phyloP scores from a whole-genome alignment of 306 rosid species.

The Begonia peltatifolia region DNA sequence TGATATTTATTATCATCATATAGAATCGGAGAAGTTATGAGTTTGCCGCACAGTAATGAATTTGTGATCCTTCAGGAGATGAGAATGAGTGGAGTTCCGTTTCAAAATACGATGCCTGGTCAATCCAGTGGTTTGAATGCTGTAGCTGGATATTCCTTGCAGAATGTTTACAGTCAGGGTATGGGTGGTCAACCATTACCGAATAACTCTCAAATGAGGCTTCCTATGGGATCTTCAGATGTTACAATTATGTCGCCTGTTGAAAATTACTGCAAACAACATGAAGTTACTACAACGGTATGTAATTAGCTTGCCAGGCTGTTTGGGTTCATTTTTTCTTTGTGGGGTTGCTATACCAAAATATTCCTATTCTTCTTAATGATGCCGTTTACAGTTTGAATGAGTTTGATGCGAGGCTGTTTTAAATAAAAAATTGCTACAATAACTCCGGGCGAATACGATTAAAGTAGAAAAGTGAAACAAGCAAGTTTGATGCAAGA shows the following conservation, averaged over 20 bases:
- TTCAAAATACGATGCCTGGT: constrained; percentile 39
- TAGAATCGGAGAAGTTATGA: not conserved
- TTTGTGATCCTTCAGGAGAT: constrained; percentile 40
- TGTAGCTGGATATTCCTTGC: constrained; percentile 43
- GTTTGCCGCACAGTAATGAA: constrained; percentile 3
- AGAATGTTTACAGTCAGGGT: constrained; percentile 39
- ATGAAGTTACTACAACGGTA: constrained; percentile 90
- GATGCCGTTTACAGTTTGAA: too few relatives aligned
- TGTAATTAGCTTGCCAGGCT: constrained; percentile 16
- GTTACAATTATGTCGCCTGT: constrained; percentile 55
- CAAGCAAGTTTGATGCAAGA: too few relatives aligned
- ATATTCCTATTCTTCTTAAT: too few relatives aligned
- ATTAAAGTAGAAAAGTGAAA: too few relatives aligned
- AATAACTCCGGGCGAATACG: too few relatives aligned
- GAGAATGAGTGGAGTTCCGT: constrained; percentile 44
- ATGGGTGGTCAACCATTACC: constrained; percentile 46
- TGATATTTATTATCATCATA: too few relatives aligned
- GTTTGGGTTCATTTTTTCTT: not conserved
- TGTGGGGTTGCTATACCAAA: too few relatives aligned
- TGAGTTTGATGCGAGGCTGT: too few relatives aligned
- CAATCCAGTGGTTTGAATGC: constrained; percentile 39
- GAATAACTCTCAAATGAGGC: constrained; percentile 35
- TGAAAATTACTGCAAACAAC: constrained; percentile 74
- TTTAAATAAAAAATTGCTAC: too few relatives aligned
- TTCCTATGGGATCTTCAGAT: constrained; percentile 48